phyloP scores from a whole-genome alignment of 257 asterid genomes.

The Solanum peruvianum region DNA sequence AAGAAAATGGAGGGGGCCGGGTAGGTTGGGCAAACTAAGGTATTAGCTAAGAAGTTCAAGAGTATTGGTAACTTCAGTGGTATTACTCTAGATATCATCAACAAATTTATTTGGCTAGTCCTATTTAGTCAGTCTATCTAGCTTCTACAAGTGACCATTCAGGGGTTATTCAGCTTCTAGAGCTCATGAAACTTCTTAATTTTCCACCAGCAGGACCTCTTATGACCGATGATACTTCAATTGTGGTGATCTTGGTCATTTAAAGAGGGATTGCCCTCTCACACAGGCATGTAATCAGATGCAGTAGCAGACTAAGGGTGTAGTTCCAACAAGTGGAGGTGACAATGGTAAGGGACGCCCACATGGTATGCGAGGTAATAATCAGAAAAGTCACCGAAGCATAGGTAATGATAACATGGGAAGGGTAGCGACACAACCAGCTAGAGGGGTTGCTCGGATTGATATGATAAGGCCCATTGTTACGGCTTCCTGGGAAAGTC shows the following conservation, averaged over 20 bases:
- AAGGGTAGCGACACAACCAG: neutral
- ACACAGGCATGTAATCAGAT: neutral
- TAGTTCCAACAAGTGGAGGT: neutral
- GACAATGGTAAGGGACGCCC: neutral
- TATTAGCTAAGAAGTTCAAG: neutral
- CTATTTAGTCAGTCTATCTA: neutral
- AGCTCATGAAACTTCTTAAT: neutral
- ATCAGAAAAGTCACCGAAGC: neutral
- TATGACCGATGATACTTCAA: neutral
- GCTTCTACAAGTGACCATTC: neutral
- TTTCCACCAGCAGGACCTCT: neutral
- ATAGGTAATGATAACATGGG: neutral
- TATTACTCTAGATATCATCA: neutral
- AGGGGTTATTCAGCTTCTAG: neutral
- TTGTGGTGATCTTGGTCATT: neutral
- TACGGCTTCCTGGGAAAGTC: neutral
- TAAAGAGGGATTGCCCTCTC: neutral
- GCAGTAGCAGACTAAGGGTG: neutral
- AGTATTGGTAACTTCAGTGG: neutral
- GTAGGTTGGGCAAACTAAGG: neutral
- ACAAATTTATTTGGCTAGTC: neutral
- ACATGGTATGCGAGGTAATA: neutral
- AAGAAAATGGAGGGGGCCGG: neutral
- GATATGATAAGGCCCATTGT: too few relatives aligned
- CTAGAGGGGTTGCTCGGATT: neutral